Conservation (phyloP, 768 basidiomycete species). For the Mycena olivaceomarginata region DNA sequence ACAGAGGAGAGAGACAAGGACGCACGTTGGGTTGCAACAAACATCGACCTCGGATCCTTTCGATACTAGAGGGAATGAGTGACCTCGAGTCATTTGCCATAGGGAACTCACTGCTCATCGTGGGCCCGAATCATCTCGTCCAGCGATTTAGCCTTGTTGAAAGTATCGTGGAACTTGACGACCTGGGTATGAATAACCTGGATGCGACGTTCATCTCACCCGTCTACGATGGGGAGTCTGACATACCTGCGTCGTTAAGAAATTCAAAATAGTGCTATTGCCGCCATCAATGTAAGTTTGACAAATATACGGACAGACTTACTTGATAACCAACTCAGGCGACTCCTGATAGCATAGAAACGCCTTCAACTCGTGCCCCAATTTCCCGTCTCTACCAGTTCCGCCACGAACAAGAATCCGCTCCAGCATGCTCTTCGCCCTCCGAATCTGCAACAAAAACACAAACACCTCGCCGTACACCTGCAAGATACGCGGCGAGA, state of each 20-base stretch:
- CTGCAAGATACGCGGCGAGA: conserved; percentile 73
- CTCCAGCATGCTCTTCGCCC: conserved; percentile 84
- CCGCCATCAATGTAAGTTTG: conserved; percentile 18
- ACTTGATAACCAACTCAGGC: conserved; percentile 92
- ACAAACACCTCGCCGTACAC: conserved; percentile 81
- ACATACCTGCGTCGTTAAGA: conserved; percentile 83
- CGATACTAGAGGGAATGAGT: conserved; percentile 64
- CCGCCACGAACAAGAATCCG: conserved; percentile 79
- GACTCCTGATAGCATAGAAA: conserved; percentile 88
- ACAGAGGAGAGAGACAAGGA: conserved; percentile 3
- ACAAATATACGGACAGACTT: conserved; percentile 52
- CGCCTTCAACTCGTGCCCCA: conserved; percentile 73
- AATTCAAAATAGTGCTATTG: conserved; percentile 77
- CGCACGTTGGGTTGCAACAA: conserved; percentile 78
- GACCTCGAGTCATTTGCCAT: background rate
- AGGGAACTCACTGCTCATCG: conserved; percentile 76
- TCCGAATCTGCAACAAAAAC: conserved; percentile 82
- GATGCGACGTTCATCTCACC: background rate
- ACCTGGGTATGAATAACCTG: conserved; percentile 85
- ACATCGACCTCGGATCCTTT: conserved; percentile 76
- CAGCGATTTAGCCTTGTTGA: conserved; percentile 75
- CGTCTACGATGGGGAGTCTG: background rate
- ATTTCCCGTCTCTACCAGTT: conserved; percentile 52
- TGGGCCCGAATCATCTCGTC: conserved; percentile 87
- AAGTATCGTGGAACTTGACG: conserved; percentile 72